Evolutionary conservation across 2,329 filamentous ascomycete genomes (phyloP).

Genomic region (Drechslera avenae): DNA sequence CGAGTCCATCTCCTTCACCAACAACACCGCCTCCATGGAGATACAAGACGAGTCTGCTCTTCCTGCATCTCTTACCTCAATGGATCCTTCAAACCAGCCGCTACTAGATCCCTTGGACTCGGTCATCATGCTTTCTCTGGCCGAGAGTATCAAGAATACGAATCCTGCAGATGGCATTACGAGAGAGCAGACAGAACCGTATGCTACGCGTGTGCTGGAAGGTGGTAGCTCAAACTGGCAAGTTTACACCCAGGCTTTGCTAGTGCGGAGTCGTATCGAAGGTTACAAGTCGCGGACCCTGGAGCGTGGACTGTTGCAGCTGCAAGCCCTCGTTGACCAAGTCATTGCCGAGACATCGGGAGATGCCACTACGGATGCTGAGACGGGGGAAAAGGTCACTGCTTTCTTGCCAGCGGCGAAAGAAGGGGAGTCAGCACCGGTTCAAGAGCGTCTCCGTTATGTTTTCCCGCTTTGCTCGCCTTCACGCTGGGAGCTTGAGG

Average conservation of each 20-base stretch:
- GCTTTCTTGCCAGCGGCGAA: slow-evolving; percentile 82
- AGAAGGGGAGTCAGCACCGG: slow-evolving; percentile 76
- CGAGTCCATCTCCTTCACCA: slow-evolving; percentile 81
- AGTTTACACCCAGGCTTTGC: slow-evolving; percentile 89
- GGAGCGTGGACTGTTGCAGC: slow-evolving; percentile 86
- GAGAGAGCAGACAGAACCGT: slow-evolving; percentile 90
- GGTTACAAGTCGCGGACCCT: slow-evolving; percentile 84
- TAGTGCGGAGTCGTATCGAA: slow-evolving; percentile 89
- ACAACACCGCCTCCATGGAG: slow-evolving; percentile 53
- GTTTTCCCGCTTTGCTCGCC: slow-evolving; percentile 84
- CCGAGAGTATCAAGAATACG: slow-evolving; percentile 89
- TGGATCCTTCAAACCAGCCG: slow-evolving; percentile 82
- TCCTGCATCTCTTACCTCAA: slow-evolving; percentile 63
- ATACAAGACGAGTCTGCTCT: slow-evolving; percentile 58
- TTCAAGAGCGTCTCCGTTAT: slow-evolving; percentile 77
- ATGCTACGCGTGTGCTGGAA: slow-evolving; percentile 82
- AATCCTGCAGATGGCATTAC: slow-evolving; percentile 84
- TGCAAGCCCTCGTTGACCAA: slow-evolving; percentile 95
- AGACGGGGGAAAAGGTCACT: slow-evolving; percentile 58
- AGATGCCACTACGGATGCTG: slow-evolving; percentile 29
- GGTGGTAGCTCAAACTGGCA: slow-evolving; percentile 97
- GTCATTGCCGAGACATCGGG: slow-evolving; percentile 81
- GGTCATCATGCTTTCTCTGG: slow-evolving; percentile 77
- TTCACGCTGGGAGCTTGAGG: slow-evolving; percentile 90
- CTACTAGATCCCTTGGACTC: slow-evolving; percentile 83